Conservation (phyloP, 2,329 filamentous ascomycete genomes). For the Botrytis aclada region DNA sequence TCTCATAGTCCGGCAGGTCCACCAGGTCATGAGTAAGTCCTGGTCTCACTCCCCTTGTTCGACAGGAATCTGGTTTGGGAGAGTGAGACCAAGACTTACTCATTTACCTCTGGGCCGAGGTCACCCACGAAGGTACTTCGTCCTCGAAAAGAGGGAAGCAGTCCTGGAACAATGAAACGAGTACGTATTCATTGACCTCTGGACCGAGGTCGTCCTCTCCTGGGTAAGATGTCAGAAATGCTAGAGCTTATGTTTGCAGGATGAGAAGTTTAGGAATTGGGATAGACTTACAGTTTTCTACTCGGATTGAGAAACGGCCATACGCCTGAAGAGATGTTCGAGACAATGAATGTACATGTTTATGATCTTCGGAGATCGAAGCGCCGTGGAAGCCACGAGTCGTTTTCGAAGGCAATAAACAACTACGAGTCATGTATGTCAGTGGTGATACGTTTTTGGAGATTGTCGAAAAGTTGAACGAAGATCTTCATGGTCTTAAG, state of each 20-base stretch:
- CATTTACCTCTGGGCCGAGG: constrained; percentile 94
- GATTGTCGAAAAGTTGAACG: constrained; percentile 49
- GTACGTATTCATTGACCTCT: background rate
- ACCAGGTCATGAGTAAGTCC: background rate
- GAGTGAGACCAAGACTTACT: constrained; percentile 92
- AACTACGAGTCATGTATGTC: background rate
- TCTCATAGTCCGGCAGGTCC: background rate
- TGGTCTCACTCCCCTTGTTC: constrained; percentile 65
- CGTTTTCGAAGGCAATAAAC: background rate
- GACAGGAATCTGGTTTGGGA: constrained; percentile 95
- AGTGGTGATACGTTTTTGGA: constrained; percentile 38
- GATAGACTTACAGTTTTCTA: background rate
- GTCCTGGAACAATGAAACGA: background rate
- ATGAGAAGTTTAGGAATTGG: background rate
- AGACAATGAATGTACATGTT: constrained; percentile 43
- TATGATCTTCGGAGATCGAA: background rate
- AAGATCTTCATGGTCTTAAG: constrained; percentile 56
- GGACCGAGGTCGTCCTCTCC: background rate
- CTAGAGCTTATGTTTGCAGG: background rate
- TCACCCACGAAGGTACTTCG: constrained; percentile 65
- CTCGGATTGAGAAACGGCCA: background rate
- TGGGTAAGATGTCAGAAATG: background rate
- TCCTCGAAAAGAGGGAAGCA: background rate
- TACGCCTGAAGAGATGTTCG: constrained; percentile 46
- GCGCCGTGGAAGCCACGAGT: background rate